Percentiles rank a stretch among this genome's conserved stretches.
Evolutionary conservation across 1,139 yeast species (phyloP).

Genomic region (Sugiyamaella pinicola): DNA sequence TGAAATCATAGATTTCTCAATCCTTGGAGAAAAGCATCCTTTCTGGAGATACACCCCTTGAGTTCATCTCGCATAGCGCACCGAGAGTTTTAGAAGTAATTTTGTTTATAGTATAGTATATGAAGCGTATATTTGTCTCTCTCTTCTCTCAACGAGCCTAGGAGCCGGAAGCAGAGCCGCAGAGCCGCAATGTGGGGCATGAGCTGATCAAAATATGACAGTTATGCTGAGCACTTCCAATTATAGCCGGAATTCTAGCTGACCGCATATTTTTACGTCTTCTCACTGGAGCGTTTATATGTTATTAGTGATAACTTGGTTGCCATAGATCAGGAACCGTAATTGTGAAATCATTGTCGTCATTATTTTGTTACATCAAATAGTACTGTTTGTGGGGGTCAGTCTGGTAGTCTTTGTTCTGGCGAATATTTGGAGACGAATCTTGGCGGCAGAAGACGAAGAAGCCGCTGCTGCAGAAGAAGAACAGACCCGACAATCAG

Average conservation of each 20-base stretch:
- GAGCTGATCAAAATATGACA: too few species aligned
- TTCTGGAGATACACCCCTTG: constrained; percentile 23
- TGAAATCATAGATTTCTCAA: constrained; percentile 22
- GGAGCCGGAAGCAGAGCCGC: too few species aligned
- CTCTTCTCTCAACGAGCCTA: too few species aligned
- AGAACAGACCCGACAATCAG: background rate
- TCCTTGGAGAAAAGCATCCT: constrained; percentile 22
- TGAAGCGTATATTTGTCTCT: too few species aligned
- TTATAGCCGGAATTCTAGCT: too few species aligned
- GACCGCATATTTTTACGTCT: too few species aligned
- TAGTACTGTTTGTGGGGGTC: constrained; percentile 6
- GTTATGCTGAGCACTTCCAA: too few species aligned
- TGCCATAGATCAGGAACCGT: constrained; percentile 2
- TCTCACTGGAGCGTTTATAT: too few species aligned
- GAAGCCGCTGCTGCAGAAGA: constrained; percentile 2
- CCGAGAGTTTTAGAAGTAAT: too few species aligned
- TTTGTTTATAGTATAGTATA: too few species aligned
- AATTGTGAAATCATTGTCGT: background rate
- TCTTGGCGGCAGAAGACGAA: background rate
- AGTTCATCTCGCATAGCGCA: too few species aligned
- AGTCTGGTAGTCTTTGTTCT: constrained; percentile 10
- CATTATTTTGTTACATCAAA: constrained; percentile 7
- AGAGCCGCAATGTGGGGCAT: too few species aligned
- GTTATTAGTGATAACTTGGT: background rate
- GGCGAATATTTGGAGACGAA: constrained; percentile 6